These are phyloP conservation scores for Nothomitra cinnamomea DNA, from an alignment of 2,329 filamentous ascomycete species.

Conservation along the genomic window DNA sequence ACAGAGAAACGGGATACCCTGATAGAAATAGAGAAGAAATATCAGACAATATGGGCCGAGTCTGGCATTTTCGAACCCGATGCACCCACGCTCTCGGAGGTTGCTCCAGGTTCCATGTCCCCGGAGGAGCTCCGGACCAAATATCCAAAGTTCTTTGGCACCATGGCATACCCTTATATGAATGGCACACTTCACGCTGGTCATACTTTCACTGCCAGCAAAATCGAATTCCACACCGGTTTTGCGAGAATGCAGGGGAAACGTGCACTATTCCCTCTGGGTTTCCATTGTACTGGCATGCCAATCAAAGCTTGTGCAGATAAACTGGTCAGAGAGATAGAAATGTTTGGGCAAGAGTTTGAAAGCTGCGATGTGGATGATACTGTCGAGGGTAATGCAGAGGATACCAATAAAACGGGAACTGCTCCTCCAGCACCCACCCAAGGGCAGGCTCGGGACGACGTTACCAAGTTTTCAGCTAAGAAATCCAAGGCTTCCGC, in stretches of 20 bases:
- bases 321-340: slow-evolving; percentile 80
- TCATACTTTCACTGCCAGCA: slow-evolving; percentile 80
- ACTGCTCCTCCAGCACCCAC: slow-evolving; percentile 40
- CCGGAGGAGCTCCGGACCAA: slow-evolving; percentile 61
- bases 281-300: slow-evolving; percentile 94
- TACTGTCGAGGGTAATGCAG: slow-evolving; percentile 26
- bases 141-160: slow-evolving; percentile 81
- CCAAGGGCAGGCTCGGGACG: slow-evolving; percentile 50
- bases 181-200: slow-evolving; percentile 81
- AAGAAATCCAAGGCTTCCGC: slow-evolving; percentile 86
- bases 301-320: slow-evolving; percentile 95
- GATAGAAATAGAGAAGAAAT: slow-evolving; percentile 75
- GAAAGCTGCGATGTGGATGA: slow-evolving; percentile 53
- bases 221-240: slow-evolving; percentile 82
- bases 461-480: slow-evolving; percentile 77
- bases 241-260: slow-evolving; percentile 85
- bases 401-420: slow-evolving; percentile 28
- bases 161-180: slow-evolving; percentile 65
- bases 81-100: slow-evolving; percentile 62
- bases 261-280: slow-evolving; percentile 71
- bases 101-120: slow-evolving; percentile 57
- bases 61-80: slow-evolving; percentile 67
- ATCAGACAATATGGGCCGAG: slow-evolving; percentile 71
- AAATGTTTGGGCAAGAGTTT: slow-evolving; percentile 76
- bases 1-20: slow-evolving; percentile 78